These are phyloP conservation scores for Rhododendron simsii DNA, from an alignment of 148 eudicot species.

Conservation along the genomic window DNA sequence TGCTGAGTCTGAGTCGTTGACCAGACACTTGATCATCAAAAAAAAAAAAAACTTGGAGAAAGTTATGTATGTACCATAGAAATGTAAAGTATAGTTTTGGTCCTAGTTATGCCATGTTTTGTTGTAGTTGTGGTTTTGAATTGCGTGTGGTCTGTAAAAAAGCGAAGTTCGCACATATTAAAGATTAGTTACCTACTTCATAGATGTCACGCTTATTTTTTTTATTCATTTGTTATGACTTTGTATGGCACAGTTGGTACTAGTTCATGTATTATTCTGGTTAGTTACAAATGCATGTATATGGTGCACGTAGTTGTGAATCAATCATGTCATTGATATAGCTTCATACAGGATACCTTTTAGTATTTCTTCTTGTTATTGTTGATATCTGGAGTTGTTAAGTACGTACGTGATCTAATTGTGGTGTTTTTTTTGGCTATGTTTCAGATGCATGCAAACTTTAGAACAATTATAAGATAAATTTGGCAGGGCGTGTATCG, in stretches of 20 bases:
- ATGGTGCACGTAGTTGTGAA: background rate
- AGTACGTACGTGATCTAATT: background rate
- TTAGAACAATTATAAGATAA: background rate
- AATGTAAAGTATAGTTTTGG: background rate
- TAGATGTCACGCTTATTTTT: background rate
- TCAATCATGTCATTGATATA: background rate
- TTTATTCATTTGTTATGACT: background rate
- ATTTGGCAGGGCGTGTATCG: background rate
- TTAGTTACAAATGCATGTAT: background rate
- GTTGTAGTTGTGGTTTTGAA: background rate
- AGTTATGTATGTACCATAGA: background rate
- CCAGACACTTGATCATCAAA: no score
- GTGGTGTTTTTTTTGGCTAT: background rate
- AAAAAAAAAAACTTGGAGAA: background rate
- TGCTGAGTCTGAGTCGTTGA: no score
- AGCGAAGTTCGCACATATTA: background rate
- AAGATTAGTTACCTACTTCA: background rate
- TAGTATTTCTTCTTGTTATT: background rate
- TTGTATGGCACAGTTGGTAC: background rate
- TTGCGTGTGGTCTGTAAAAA: background rate
- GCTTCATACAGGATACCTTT: background rate
- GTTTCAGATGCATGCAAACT: background rate
- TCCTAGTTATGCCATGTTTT: background rate
- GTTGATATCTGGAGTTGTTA: background rate
- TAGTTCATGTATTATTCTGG: background rate